Percentiles rank a stretch among this genome's conserved stretches.
These are phyloP conservation scores for Neurospora crassa DNA, from an alignment of 2,329 filamentous ascomycete genomes.

Conservation along the genomic window DNA sequence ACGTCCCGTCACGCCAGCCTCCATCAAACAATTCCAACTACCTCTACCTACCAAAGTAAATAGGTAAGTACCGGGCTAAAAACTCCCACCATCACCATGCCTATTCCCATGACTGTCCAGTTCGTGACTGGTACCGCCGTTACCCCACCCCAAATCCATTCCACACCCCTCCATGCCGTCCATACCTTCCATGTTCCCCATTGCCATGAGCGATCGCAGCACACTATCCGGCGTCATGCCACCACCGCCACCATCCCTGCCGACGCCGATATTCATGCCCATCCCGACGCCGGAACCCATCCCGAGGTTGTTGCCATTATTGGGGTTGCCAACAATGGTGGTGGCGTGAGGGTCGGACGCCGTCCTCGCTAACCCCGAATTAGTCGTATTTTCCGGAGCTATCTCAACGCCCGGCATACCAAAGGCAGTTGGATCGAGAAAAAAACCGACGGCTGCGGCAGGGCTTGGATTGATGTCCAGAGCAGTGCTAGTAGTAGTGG, in stretches of 20 bases:
- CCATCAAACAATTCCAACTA: no score
- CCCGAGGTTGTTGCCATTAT: not conserved
- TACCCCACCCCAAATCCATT: constrained; percentile 14
- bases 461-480: not conserved
- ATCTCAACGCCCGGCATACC: not conserved
- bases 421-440: not conserved
- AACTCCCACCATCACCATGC: not conserved
- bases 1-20: not conserved
- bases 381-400: not conserved
- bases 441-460: not conserved
- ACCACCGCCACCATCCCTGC: constrained; percentile 25
- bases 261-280: constrained; percentile 29
- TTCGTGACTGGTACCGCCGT: not conserved
- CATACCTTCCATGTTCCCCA: constrained; percentile 53
- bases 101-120: not conserved
- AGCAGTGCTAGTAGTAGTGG: not conserved
- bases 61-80: not conserved
- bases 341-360: not conserved
- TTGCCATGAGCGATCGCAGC: constrained; percentile 46
- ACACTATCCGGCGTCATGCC: constrained; percentile 49
- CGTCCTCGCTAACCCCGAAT: not conserved
- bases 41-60: no score
- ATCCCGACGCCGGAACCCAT: constrained; percentile 29
- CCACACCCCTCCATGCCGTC: constrained; percentile 27
- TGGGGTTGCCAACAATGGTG: no score